Evolutionary conservation across 345 rosid genomes (phyloP), one percentile per base, ranked within the genome.

Genomic region (Gossypium bickii): DNA sequence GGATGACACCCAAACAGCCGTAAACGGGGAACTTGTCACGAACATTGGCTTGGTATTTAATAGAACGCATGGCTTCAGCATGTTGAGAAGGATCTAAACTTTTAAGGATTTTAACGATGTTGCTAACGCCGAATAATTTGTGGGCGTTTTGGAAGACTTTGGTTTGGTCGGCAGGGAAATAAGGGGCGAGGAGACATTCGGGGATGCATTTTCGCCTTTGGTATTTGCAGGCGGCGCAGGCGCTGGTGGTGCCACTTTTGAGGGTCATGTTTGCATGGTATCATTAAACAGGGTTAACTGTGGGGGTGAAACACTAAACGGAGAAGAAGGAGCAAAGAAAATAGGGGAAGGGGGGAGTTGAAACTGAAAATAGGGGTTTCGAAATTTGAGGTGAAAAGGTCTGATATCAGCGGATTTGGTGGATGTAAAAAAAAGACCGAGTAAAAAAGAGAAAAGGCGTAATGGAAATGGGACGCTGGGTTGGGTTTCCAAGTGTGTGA

Each of bases 181-280:
- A 96, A 0, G 97, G 97, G 0, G 97, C 92, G 2, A 96, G 76
- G 3, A 83, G 94, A 58, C 99, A 95, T 47, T 90, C 89, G 0
- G 88, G 53, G 3, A 82, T 73, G 83, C 99, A 95, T 71, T 87
- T 88, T 75, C 97, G 81, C 34, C 97, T 79, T 71, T 86, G 98
- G 87, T 87, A 90, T 78, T 91, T 95, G 92, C 99, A 95, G 7
- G 93, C 91, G 44, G 98, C 99, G 51, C 99, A 96, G 12, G 99
- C 99, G 27, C 89, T 93, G 81, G 91, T 87, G 69, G 89, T 77
- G 83, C 97, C 93, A 29, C 97, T 94, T 83, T 76, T 65, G 8
- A 65, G 70, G 27, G 70, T 65, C 70, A 65, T 65, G 70, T 60
- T 77, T 62, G 72, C 69, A 77, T 62, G 9, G 18, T n/a, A 55